Conservation (phyloP, 345 rosid genomes). For the Excoecaria agallocha region DNA sequence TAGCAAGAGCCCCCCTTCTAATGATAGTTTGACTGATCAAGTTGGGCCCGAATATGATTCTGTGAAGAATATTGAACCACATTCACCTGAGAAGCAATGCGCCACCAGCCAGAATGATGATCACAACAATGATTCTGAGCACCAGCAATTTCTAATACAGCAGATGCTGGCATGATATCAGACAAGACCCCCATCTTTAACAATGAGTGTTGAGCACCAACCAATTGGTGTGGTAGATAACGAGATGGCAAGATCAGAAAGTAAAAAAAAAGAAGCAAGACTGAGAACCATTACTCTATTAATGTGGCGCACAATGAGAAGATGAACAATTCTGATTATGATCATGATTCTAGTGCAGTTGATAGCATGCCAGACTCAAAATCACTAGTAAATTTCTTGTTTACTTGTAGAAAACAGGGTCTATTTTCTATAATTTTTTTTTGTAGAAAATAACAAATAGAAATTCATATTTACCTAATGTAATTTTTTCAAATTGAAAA, state of each 20-base stretch:
- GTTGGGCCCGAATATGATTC: conserved; percentile 3
- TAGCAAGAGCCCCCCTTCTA: neutral
- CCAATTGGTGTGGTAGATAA: neutral
- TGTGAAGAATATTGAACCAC: conserved; percentile 12
- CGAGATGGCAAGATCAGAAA: conserved; percentile 2
- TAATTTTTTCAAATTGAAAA: no score
- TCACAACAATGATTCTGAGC: conserved; percentile 8
- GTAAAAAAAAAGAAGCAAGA: conserved; percentile 10
- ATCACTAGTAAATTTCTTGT: conserved; percentile 6
- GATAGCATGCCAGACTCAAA: neutral
- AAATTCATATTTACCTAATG: no score
- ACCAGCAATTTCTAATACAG: conserved; percentile 9
- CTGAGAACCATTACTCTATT: conserved; percentile 5
- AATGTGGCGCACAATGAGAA: conserved; percentile 1
- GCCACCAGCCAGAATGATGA: conserved; percentile 1
- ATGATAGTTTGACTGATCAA: conserved; percentile 24
- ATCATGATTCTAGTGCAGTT: conserved; percentile 10
- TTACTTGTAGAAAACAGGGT: no score
- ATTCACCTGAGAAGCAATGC: conserved; percentile 12
- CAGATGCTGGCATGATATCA: neutral
- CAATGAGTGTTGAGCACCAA: neutral
- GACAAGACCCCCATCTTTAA: neutral
- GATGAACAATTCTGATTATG: neutral
- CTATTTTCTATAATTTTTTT: no score
- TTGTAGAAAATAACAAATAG: no score